Conservation (phyloP, 176 grass and related monocot genomes). For the Triticum dicoccoides region DNA sequence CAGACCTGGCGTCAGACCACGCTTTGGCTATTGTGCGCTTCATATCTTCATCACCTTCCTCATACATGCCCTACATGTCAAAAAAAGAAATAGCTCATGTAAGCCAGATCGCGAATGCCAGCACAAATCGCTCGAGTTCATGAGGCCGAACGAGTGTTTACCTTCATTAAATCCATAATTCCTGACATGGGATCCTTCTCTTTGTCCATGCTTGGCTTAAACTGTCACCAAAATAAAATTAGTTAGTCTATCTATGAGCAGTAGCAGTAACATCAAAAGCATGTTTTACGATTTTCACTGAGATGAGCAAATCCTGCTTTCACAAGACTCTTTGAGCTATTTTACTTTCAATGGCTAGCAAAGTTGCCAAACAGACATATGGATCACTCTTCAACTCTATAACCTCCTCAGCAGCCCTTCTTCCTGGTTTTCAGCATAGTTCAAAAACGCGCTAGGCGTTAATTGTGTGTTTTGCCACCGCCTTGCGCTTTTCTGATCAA, state of each 20-base stretch:
- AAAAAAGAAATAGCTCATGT: not conserved
- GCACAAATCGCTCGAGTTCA: not conserved
- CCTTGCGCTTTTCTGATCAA: no score
- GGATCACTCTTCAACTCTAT: not conserved
- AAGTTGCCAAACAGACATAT: not conserved
- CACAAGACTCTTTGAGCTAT: not conserved
- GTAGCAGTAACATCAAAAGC: not conserved
- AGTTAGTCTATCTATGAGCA: not conserved
- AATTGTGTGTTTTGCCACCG: no score
- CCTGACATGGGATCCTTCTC: conserved; percentile 92
- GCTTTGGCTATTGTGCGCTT: conserved; percentile 83
- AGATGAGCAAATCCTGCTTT: not conserved
- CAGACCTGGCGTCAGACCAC: conserved; percentile 70
- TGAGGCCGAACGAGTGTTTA: not conserved
- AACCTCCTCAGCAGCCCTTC: no score
- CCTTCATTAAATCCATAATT: conserved; percentile 98
- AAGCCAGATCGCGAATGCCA: not conserved
- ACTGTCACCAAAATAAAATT: conserved; percentile 35
- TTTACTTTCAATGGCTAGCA: not conserved
- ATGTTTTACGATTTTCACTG: not conserved
- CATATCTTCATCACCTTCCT: conserved; percentile 82
- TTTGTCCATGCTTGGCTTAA: conserved; percentile 73
- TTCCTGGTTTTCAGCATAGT: no score
- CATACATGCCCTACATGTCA: conserved; percentile 65
- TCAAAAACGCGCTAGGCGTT: no score